Base-by-base conservation (phyloP, 306 rosid species). In the Quercus wislizeni region DNA sequence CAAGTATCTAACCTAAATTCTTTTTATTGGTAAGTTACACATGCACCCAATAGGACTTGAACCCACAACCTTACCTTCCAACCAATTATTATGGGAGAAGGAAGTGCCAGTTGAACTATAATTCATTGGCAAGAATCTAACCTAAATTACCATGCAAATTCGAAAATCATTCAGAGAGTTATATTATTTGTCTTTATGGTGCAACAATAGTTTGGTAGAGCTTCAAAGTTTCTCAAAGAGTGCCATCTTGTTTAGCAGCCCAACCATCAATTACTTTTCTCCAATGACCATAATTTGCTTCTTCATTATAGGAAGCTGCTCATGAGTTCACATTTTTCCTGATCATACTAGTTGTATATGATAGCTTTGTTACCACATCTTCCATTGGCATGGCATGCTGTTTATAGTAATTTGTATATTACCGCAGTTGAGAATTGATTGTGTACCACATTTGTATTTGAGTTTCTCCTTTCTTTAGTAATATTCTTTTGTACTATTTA, bases 141-240 rank as follows among this genome's bases (percentile, higher is more conserved):
- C 72, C 72, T 33, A 67, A 19, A 17, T 7, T 35, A 8, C 4
- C 4, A 17, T 31, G 52, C 51, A 8, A 67, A 19, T 64, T 67
- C 0, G 4, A 15, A 64, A 64, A 28, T 64, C 70, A 28, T 28
- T 64, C 41, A 18, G 23, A 30, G 70, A 30, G 35, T 4, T 12
- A n/a, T 30, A 64, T 8, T 9, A 13, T 38, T 21, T 18, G 2
- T 33, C 27, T 41, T 19, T 67, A n/a, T n/a, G 27, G 18, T 69
- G n/a, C 3, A 17, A n/a, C 19, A 5, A 3, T 3, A 6, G 5
- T 67, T 67, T 41, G 30, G 18, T 46, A 38, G 56, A 38, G 55
- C 55, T 79, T 76, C 49, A 67, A 69, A 54, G 71, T 2, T 63
- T 75, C 75, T 80, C 79, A 61, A 78, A 72, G 71, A 69, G 83